Base-by-base conservation (phyloP, 768 basidiomycete species). In the Clathrus columnatus region DNA sequence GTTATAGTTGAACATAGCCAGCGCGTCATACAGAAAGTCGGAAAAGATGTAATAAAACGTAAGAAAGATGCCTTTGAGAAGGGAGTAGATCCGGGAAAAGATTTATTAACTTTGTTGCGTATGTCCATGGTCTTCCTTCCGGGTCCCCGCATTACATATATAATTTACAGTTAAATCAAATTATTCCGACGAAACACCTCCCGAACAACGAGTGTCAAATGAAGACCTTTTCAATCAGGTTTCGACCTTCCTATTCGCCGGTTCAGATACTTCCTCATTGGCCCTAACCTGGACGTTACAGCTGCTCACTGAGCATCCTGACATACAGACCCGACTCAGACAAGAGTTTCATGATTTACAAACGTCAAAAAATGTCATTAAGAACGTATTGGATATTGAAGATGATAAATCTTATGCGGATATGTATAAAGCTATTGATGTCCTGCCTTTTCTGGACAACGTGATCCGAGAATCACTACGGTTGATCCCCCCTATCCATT, bases 201-300 rank as follows among this genome's bases (percentile, higher is more conserved):
- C 73, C 0, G 82, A 85, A 48, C 81, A 85, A 59, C 79, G 84
- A 30, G 83, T 95, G 60, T 86, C 91, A 0, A 93, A 96, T 63
- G 82, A 86, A 27, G 93, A 95, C 62, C 84, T 94, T 50, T 74
- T 92, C 10, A 74, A 89, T 63, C 91, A 83, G 57, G 83, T 94
- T 68, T 90, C 87, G 61, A 92, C 91, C 0, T 87, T 94, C 67
- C 82, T 92, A 76, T 91, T 92, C 65, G 90, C 87, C 20, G 92
- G 92, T 4, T 89, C 91, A 11, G 91, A 94, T 63, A 90, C 91
- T 0, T 85, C 85, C 10, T 87, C 87, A 2, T 79, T 93, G 26
- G 78, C 84, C 4, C 69, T 95, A 44, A 88, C 88, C 0, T 96
- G 93, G 92, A 83, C 84, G 1, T 67, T 95, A n/a, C 72, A 83